phyloP scores from a whole-genome alignment of 164 flowering plant genomes.

The Vitis cinerea region DNA sequence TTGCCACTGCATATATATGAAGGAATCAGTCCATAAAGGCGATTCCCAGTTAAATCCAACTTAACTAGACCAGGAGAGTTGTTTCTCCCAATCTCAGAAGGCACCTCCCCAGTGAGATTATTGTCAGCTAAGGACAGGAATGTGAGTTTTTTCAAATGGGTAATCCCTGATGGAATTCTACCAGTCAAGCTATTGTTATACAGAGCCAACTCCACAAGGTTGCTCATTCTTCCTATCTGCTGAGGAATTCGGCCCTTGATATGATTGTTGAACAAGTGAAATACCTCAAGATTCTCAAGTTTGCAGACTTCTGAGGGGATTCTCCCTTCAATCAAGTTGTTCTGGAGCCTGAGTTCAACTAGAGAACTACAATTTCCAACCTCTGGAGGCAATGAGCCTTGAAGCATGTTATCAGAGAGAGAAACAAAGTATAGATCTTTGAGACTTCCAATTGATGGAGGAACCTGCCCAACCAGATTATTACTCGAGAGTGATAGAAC shows the following conservation, averaged over 20 bases:
- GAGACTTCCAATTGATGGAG: constrained; percentile 17
- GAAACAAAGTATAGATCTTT: neutral
- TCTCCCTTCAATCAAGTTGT: constrained; percentile 18
- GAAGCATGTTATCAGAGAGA: constrained; percentile 18
- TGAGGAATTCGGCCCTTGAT: constrained; percentile 13
- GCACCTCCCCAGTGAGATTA: constrained; percentile 17
- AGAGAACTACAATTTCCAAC: constrained; percentile 24
- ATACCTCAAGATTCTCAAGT: constrained; percentile 16
- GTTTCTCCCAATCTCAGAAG: constrained; percentile 13
- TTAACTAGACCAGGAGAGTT: constrained; percentile 9
- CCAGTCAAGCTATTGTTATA: constrained; percentile 22
- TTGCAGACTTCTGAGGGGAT: constrained; percentile 16
- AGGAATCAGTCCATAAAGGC: constrained; percentile 17
- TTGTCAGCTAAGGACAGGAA: constrained; percentile 23
- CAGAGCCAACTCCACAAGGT: constrained; percentile 15
- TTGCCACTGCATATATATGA: constrained; percentile 9
- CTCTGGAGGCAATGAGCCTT: constrained; percentile 19
- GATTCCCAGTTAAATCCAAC: constrained; percentile 17
- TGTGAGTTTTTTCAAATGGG: constrained; percentile 8
- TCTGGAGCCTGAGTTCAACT: constrained; percentile 19
- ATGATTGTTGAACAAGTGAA: constrained; percentile 13
- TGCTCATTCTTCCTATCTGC: constrained; percentile 15
- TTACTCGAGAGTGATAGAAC: constrained; percentile 10
- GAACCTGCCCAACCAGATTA: constrained; percentile 16
- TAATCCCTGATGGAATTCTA: constrained; percentile 11